Conservation (phyloP, 148 eudicot genomes). For the Diospyros kaki region DNA sequence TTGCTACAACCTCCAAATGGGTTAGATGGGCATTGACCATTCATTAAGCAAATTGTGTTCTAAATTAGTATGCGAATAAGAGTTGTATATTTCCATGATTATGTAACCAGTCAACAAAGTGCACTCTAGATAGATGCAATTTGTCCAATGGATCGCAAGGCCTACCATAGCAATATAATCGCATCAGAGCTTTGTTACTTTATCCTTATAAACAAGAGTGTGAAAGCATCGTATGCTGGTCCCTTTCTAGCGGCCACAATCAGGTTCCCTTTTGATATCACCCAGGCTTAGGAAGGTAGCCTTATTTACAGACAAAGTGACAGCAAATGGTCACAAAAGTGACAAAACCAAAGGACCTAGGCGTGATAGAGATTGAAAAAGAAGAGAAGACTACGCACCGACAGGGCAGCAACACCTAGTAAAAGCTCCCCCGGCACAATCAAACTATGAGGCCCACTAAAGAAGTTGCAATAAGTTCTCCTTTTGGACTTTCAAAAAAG, state of each 20-base stretch:
- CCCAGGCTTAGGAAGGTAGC: not conserved
- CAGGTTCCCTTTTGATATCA: slow-evolving; percentile 16
- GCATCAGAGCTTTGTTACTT: not conserved
- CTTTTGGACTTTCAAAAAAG: slow-evolving; percentile 33
- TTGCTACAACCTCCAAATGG: not conserved
- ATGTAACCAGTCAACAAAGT: not conserved
- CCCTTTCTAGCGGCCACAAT: slow-evolving; percentile 11
- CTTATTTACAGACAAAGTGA: slow-evolving; percentile 17
- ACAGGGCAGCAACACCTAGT: slow-evolving; percentile 44
- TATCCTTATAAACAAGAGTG: not conserved
- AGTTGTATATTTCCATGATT: not conserved
- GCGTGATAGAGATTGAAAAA: slow-evolving; percentile 49
- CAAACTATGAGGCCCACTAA: slow-evolving; percentile 42
- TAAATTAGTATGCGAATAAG: not conserved
- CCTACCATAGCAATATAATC: not conserved
- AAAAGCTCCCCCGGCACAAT: slow-evolving; percentile 51
- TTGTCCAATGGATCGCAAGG: not conserved
- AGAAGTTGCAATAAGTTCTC: slow-evolving; percentile 22
- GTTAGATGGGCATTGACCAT: not conserved
- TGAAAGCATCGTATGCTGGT: slow-evolving; percentile 1
- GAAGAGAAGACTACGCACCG: slow-evolving; percentile 38
- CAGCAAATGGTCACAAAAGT: slow-evolving; percentile 22
- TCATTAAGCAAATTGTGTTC: not conserved
- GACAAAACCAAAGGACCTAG: slow-evolving; percentile 35
- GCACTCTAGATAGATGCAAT: not conserved